Base-by-base conservation (phyloP, 177 flowering plant genomes). In the Telopea speciosissima region DNA sequence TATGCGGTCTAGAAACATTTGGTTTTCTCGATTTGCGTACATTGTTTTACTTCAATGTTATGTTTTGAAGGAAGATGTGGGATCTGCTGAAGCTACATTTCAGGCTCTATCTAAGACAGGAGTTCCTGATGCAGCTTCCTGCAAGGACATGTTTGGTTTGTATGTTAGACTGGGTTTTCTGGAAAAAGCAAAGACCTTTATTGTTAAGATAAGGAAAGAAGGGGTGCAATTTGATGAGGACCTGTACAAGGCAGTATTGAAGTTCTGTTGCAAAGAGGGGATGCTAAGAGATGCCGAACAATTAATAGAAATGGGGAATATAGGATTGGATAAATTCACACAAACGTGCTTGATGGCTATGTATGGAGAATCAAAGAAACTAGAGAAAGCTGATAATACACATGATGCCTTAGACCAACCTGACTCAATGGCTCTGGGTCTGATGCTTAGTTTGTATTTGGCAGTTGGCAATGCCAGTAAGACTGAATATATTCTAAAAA, bases 41-140 rank as follows among this genome's bases (percentile, higher is more conserved):
- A 78, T 75, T 67, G 86, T 91, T 58, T 73, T 86, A 79, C 81
- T 92, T 81, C 85, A 80, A 67, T 94, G 97, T 82, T 83, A 92
- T 79, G 80, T 75, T 52, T 68, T 68, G 82, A 89, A 79, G 77
- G 83, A 76, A 76, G 92, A 94, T 75, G 26, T 89, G 68, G 79
- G 24, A 61, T 84, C 89, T 70, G 97, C 97, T 69, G 97, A 95
- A 83, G 72, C 7, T 72, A 70, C 90, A 62, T 95, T 86, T 79
- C 89, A 79, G 61, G 84, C 87, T 79, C 76, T 92, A 68, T 85
- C 86, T 16, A 85, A 87, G 78, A 83, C 87, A 68, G 91, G 89
- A 70, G 67, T 72, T 72, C 90, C 90, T 61, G 92, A 90, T 83
- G 79, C 87, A 61, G 75, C 79, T 69, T 85, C 87, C 65, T 90